Evolutionary conservation across 139 green algal species (phyloP).

Genomic region (Dunaliella sp.): DNA sequence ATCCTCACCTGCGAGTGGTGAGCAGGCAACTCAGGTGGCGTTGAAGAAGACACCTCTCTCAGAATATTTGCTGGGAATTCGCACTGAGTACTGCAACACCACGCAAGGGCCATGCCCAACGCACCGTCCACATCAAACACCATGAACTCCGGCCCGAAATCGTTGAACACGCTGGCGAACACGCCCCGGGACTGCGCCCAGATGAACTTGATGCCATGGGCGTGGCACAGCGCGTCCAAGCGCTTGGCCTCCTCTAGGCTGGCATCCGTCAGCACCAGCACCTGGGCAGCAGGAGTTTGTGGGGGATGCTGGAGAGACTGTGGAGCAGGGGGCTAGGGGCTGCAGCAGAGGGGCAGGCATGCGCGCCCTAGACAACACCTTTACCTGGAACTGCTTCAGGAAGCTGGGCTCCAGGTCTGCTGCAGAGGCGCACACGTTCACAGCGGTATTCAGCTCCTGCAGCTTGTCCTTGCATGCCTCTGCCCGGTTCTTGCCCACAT

Average conservation of each 20-base stretch:
- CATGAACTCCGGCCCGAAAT: slow-evolving; percentile 90
- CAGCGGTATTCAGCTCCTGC: slow-evolving; percentile 93
- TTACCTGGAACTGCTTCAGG: slow-evolving; percentile 78
- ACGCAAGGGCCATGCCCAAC: too few relatives aligned
- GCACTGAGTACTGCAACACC: too few relatives aligned
- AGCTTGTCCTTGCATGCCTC: slow-evolving; percentile 85
- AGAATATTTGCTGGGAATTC: too few relatives aligned
- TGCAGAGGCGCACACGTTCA: slow-evolving; percentile 64
- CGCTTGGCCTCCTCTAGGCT: slow-evolving; percentile 60
- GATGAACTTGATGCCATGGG: slow-evolving; percentile 81
- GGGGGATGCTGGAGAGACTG: neutral
- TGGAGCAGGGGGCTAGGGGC: too few relatives aligned
- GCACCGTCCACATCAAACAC: slow-evolving; percentile 89
- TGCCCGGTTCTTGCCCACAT: slow-evolving; percentile 88
- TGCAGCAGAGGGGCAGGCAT: neutral
- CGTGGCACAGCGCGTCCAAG: slow-evolving; percentile 85
- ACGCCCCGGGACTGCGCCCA: slow-evolving; percentile 81
- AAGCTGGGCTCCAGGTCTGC: slow-evolving; percentile 64
- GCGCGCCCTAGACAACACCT: neutral
- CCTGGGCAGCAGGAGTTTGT: slow-evolving; percentile 39
- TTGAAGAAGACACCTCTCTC: too few relatives aligned
- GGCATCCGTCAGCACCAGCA: slow-evolving; percentile 79
- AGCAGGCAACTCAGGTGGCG: too few relatives aligned
- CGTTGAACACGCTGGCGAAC: slow-evolving; percentile 92
- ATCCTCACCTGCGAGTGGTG: slow-evolving; percentile 76